Base-by-base conservation (phyloP, 2,329 filamentous ascomycete species). In the Exophiala sp. region DNA sequence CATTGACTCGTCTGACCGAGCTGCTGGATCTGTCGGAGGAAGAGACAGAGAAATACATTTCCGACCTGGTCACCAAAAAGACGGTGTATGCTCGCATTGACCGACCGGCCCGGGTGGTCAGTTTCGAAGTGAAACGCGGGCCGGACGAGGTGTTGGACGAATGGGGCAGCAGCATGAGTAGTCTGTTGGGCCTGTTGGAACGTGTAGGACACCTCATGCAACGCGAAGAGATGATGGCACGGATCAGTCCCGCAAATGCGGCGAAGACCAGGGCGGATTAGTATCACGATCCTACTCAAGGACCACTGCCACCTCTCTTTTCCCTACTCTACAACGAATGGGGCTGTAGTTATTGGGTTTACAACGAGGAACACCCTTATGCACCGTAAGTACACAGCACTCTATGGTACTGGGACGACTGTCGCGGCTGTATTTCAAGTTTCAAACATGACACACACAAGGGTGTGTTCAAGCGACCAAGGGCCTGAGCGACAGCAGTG, bases 191-290 rank as follows among this genome's bases (percentile, higher is more conserved):
- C 9, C 75, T 92, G 51, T 69, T 96, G 68, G 91, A 96, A 79
- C 82, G 91, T 60, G 95, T 99, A 58, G 94, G 99, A 69, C 94
- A 99, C 72, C 79, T 99, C 66, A 99, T 99, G 68, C 99, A 95
- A 51, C 97, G 97, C 80, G 94, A 99, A 75, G 94, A 99, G 80
- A 99, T 99, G 94, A 99, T 99, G 94, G 94, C 94, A 38, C 83
- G 91, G 55, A 97, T 99, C 66, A 87, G 94, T 72, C 89, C 89
- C 65, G 24, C 52, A 2, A 49, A 60, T 16, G 55, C 43, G 20
- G 53, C 38, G 47, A 52, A 55, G 42, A 47, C 47, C 16, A 50
- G 39, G 32, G 3, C 35, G 21, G 50, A 29, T 6, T 33, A 50
- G 18, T 12, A 47, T 11, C 12, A 47, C 45, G 16, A 47, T 33